Base-by-base conservation (phyloP, 1,139 yeast species). In the Scheffersomyces segobiensis region DNA sequence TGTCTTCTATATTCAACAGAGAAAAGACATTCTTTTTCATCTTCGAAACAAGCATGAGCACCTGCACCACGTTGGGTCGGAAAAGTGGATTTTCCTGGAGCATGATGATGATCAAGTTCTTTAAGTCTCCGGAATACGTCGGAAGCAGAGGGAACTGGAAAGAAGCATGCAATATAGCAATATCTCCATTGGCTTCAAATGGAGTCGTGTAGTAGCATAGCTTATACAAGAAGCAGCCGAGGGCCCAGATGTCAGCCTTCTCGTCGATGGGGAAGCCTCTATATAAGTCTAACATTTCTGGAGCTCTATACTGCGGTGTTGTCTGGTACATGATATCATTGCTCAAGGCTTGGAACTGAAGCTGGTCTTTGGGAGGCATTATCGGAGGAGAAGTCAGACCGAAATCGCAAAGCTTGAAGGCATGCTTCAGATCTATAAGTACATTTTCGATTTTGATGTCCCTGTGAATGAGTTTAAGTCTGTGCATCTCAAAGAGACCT, bases 241-340 rank as follows among this genome's bases (percentile, higher is more conserved):
- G 77, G 0, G 99, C 99, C 99, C 99, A 95, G 46, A 95, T 87
- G 74, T 95, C 99, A 61, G 93, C 86, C 71, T 95, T 95, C 69
- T 95, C 98, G 73, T 93, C 97, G 61, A 95, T 90, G 3, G 98
- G 96, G 60, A 89, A 82, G 3, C 96, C 91, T 62, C 89, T 83
- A 62, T 89, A 85, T 52, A 95, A 80, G 73, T 95, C 98, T 56
- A 96, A 84, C 99, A 95, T 95, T 73, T 95, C 99, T 0, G 99
- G 99, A 1, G 97, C 83, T 64, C 99, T 81, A 73, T 95, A 95
- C 72, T 95, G 99, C n/a, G 98, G 97, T 2, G 99, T 95, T 0
- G 99, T 95, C 72, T 95, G 96, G 62, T 88, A 88, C 79, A 91
- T 86, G 59, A 95, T 85, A 71, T 89, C 95, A 66, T 87, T 86